Percentiles rank a stretch among this genome's conserved stretches.
phyloP scores from a whole-genome alignment of 768 basidiomycete species.

The Hypholoma sublateritium region DNA sequence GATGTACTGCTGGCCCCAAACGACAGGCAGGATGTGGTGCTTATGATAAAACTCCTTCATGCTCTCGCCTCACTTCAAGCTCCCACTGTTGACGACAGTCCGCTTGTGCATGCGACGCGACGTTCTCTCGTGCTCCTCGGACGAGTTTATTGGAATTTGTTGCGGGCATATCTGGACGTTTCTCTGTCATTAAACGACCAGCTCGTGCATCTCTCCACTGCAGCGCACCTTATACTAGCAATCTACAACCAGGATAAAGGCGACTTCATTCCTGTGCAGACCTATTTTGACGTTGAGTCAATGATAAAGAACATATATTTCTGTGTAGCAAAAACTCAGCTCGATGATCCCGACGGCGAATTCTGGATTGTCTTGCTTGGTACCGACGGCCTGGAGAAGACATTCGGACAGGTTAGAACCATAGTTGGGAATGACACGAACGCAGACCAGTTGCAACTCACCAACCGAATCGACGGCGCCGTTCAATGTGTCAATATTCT shows the following conservation, averaged over 20 bases:
- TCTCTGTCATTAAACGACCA: constrained; percentile 23
- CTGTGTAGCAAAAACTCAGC: constrained; percentile 29
- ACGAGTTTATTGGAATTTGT: constrained; percentile 8
- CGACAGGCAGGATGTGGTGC: constrained; percentile 15
- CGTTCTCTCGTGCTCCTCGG: neutral
- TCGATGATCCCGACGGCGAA: constrained; percentile 17
- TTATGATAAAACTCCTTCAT: constrained; percentile 15
- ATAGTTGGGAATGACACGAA: constrained; percentile 14
- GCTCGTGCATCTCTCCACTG: constrained; percentile 22
- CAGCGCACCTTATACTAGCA: constrained; percentile 20
- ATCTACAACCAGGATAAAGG: constrained; percentile 5
- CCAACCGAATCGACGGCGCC: constrained; percentile 9
- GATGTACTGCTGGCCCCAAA: constrained; percentile 19
- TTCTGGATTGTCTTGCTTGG: constrained; percentile 28
- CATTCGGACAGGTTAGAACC: constrained; percentile 16
- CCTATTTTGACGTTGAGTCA: constrained; percentile 26
- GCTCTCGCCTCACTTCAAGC: constrained; percentile 4
- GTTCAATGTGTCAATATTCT: constrained; percentile 15
- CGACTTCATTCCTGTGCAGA: constrained; percentile 23
- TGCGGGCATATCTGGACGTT: constrained; percentile 24
- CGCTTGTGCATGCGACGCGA: neutral
- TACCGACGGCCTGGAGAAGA: constrained; percentile 8
- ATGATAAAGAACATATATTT: constrained; percentile 34
- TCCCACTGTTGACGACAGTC: neutral
- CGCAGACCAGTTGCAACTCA: constrained; percentile 9